phyloP scores from a whole-genome alignment of 108 stramenopile genomes.

The Nitzschia sp. region DNA sequence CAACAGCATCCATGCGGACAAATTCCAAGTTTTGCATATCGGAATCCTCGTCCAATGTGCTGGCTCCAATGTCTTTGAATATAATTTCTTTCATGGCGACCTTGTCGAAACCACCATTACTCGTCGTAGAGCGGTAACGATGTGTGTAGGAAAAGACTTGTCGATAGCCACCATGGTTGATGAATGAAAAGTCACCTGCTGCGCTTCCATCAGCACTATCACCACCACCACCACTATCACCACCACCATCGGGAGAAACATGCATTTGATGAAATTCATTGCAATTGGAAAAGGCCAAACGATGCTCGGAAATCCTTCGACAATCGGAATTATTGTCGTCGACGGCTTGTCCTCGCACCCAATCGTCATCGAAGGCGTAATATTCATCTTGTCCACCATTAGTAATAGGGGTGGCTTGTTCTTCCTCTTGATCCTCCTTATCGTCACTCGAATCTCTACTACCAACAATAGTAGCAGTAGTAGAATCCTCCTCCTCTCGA shows the following conservation, averaged over 20 bases:
- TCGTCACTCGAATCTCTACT: background rate
- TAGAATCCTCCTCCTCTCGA: background rate
- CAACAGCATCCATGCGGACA: constrained; percentile 70
- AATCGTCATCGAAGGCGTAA: constrained; percentile 59
- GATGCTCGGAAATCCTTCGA: constrained; percentile 3
- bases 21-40: background rate
- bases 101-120: constrained; percentile 23
- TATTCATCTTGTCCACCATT: constrained; percentile 13
- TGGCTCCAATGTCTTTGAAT: constrained; percentile 25
- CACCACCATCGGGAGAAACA: too few relatives aligned
- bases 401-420: too few relatives aligned
- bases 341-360: constrained; percentile 18
- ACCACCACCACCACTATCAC: too few relatives aligned
- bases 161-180: constrained; percentile 47
- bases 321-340: too few relatives aligned
- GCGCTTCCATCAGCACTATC: too few relatives aligned
- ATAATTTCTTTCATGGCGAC: too few relatives aligned
- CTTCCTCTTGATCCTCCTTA: background rate
- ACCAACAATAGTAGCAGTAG: too few relatives aligned
- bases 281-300: background rate
- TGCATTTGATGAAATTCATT: constrained; percentile 1
- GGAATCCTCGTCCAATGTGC: background rate
- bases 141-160: constrained; percentile 51
- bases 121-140: background rate
- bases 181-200: too few relatives aligned